Conservation (phyloP, 2,329 filamentous ascomycete species). For the Juglanconis oblonga region DNA sequence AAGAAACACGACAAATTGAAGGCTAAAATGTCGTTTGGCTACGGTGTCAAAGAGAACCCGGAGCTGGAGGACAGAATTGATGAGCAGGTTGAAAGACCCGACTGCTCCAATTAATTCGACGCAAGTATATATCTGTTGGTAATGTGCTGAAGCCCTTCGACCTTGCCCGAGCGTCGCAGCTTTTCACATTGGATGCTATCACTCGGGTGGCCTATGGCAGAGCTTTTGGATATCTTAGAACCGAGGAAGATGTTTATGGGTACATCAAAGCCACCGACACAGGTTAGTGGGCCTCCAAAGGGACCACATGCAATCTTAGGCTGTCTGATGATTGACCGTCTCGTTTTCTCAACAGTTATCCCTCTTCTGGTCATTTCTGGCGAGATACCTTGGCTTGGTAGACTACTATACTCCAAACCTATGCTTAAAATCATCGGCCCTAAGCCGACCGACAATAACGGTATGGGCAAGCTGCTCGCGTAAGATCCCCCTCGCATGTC, state of each 20-base stretch:
- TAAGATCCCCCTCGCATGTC: too few relatives aligned
- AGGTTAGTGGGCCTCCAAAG: too few relatives aligned
- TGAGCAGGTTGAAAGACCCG: slow-evolving; percentile 1
- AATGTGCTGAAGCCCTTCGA: slow-evolving; percentile 30
- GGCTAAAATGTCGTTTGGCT: slow-evolving; percentile 21
- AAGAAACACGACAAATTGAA: slow-evolving; percentile 28
- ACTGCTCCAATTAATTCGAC: neutral
- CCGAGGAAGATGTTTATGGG: slow-evolving; percentile 40
- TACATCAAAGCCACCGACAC: slow-evolving; percentile 30
- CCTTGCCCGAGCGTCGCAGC: slow-evolving; percentile 41
- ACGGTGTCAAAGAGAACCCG: slow-evolving; percentile 28
- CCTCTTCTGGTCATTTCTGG: slow-evolving; percentile 21
- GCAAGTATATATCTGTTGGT: neutral
- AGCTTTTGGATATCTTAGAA: slow-evolving; percentile 41
- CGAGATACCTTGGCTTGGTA: too few relatives aligned
- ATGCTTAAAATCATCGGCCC: neutral
- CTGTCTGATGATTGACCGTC: neutral
- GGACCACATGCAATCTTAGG: too few relatives aligned
- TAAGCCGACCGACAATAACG: neutral
- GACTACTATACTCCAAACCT: too few relatives aligned
- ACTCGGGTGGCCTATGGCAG: slow-evolving; percentile 45
- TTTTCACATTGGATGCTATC: slow-evolving; percentile 50
- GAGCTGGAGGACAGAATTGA: slow-evolving; percentile 22
- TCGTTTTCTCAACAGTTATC: slow-evolving; percentile 26
- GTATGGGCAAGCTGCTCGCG: neutral